These are phyloP conservation scores for Ashbya aceris DNA, from an alignment of 1,139 yeast genomes.

Conservation along the genomic window DNA sequence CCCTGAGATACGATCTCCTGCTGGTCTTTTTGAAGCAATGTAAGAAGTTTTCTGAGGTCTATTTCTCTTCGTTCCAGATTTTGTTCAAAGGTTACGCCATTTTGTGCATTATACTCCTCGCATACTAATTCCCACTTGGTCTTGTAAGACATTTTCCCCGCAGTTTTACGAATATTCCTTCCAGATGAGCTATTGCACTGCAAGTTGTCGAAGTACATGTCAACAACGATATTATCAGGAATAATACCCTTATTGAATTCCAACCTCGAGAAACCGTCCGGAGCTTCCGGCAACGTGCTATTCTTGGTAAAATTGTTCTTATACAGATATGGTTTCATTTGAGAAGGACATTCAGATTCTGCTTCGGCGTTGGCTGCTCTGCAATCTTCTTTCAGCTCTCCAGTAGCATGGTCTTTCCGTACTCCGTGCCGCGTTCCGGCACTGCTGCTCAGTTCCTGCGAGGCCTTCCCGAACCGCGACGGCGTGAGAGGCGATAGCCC, in stretches of 20 bases:
- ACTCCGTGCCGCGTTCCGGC: too few species aligned
- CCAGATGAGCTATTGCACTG: conserved; percentile 17
- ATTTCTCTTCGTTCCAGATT: not conserved
- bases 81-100: not conserved
- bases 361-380: too few species aligned
- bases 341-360: too few species aligned
- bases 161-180: conserved; percentile 15
- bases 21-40: not conserved
- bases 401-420: too few species aligned
- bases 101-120: conserved; percentile 4
- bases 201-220: conserved; percentile 14
- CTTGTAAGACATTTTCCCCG: conserved; percentile 6
- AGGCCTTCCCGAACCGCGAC: too few species aligned
- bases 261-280: too few species aligned
- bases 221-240: conserved; percentile 14
- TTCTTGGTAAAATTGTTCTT: too few species aligned
- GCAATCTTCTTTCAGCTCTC: too few species aligned
- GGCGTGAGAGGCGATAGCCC: too few species aligned
- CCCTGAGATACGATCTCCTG: not conserved
- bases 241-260: conserved; percentile 6
- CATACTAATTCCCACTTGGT: conserved; percentile 14
- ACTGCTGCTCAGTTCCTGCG: too few species aligned
- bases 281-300: too few species aligned
- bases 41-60: not conserved
- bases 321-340: too few species aligned